Conservation (phyloP, 148 eudicot genomes). For the Euryodendron excelsum region DNA sequence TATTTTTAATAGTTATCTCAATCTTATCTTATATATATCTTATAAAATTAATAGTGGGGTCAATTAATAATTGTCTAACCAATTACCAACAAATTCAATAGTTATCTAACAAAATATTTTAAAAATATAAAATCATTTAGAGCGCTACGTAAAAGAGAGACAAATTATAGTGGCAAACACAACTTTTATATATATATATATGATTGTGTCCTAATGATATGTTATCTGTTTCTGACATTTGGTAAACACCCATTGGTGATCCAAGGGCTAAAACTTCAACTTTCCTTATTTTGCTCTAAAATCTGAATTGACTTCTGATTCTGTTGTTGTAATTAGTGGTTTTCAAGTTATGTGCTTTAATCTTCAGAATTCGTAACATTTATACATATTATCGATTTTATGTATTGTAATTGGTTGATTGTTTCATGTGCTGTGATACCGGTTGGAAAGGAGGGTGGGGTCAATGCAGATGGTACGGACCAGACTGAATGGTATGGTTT, state of each 20-base stretch:
- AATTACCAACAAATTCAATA: too few relatives aligned
- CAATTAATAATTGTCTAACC: too few relatives aligned
- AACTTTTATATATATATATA: too few relatives aligned
- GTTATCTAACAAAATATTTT: too few relatives aligned
- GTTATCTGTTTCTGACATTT: not conserved
- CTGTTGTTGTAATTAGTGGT: not conserved
- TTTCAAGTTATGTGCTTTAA: conserved; percentile 7
- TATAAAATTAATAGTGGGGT: too few relatives aligned
- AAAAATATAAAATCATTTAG: too few relatives aligned
- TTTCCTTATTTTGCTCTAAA: not conserved
- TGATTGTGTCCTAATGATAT: not conserved
- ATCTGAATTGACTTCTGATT: not conserved
- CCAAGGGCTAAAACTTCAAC: not conserved
- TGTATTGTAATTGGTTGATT: conserved; percentile 9
- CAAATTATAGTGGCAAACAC: too few relatives aligned
- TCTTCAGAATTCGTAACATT: not conserved
- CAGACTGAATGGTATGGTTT: conserved; percentile 77
- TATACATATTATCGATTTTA: not conserved
- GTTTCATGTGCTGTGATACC: conserved; percentile 10
- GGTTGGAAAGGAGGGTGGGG: conserved; percentile 47
- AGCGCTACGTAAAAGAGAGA: too few relatives aligned
- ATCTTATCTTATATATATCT: too few relatives aligned
- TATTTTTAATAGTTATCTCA: too few relatives aligned
- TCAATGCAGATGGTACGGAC: conserved; percentile 43
- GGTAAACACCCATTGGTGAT: not conserved